A percentile compares a stretch with the other conserved stretches of the same genome.
phyloP scores from a whole-genome alignment of 345 rosid genomes.

The Eutrema heterophyllum region DNA sequence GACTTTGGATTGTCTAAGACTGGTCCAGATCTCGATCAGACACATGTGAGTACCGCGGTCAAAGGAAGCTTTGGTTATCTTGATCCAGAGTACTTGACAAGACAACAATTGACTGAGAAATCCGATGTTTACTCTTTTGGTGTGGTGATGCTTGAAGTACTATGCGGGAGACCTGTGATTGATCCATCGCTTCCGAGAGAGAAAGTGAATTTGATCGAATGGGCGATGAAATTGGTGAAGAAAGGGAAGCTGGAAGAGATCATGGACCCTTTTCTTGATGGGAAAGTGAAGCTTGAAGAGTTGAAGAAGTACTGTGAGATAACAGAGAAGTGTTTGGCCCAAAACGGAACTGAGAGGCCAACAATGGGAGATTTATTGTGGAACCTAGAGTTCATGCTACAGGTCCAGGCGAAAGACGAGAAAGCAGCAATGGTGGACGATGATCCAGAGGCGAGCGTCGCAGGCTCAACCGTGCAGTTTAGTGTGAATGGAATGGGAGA shows the following conservation, averaged over 20 bases:
- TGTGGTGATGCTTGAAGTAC: conserved; percentile 61
- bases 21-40: conserved; percentile 63
- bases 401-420: conserved; percentile 39
- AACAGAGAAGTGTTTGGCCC: conserved; percentile 59
- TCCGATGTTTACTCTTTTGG: conserved; percentile 71
- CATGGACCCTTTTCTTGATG: conserved; percentile 41
- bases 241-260: conserved; percentile 43
- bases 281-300: conserved; percentile 44
- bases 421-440: conserved; percentile 24
- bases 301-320: conserved; percentile 47
- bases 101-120: conserved; percentile 51
- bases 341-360: conserved; percentile 45
- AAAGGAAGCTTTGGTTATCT: conserved; percentile 74
- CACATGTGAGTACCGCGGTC: conserved; percentile 73
- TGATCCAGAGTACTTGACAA: conserved; percentile 58
- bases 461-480: conserved; percentile 23
- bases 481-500: conserved; percentile 37
- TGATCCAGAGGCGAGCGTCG: conserved; percentile 25
- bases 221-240: conserved; percentile 41
- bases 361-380: conserved; percentile 64
- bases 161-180: conserved; percentile 55
- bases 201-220: conserved; percentile 50
- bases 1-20: conserved; percentile 67
- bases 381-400: conserved; percentile 63
- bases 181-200: conserved; percentile 56